Base-by-base conservation (phyloP, 73 alveolate species). In the Paramecium octaurelia region DNA sequence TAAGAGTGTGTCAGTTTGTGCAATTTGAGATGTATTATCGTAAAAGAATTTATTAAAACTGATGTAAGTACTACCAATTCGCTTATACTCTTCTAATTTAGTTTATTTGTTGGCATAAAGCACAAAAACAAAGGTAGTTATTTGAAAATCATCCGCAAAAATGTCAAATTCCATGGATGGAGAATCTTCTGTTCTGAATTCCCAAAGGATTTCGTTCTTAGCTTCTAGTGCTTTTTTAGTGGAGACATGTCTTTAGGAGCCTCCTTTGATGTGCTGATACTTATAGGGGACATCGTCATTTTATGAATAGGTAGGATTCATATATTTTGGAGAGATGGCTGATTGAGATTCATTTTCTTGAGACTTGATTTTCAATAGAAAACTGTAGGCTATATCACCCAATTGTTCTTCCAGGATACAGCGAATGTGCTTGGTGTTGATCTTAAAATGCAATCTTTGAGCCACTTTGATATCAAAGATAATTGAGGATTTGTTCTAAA, bases 221-320 rank as follows among this genome's bases (percentile, higher is more conserved):
- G 87, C 87, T 73, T 73, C 87, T 38, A 73, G 35, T 14, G 54
- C 87, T 38, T 73, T 73, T 73, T 73, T 73, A 34, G 87, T 73
- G 6, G 87, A 73, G 57, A 73, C 87, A 73, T 73, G 87, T 38
- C 59, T 73, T 43, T 36, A 12, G 3, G 87, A 73, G 3, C 57
- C 87, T 0, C 34, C 60, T 21, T 43, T 73, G 14, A 36, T 73
- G 18, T 73, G 87, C n/a, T 40, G 21, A 40, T 73, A 73, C 16
- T 73, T 73, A 18, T 73, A 73, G 4, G 69, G 69, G 1, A 73
- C 21, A 20, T 73, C 60, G 16, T 73, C 87, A 73, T 73, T 40
- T 31, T 12, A 21, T 20, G 59, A 40, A 35, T 73, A 73, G 21
- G 87, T 73, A 4, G 87, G 87, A 40, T 73, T 73, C 60, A 35